These are phyloP conservation scores for Saturnispora besseyi DNA, from an alignment of 805 yeast species.

Conservation along the genomic window DNA sequence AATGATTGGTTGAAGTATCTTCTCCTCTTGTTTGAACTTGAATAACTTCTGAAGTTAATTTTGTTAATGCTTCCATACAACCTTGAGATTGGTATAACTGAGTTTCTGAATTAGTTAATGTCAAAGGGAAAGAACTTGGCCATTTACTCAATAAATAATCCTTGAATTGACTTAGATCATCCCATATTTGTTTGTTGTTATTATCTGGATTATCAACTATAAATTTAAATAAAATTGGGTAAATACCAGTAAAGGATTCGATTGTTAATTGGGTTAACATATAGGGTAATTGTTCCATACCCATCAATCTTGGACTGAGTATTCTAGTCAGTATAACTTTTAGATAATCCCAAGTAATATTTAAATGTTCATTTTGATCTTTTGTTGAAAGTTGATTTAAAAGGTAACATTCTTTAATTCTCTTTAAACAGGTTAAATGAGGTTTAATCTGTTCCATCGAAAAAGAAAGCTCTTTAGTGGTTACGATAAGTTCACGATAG, in stretches of 20 bases:
- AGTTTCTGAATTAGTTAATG: conserved; percentile 39
- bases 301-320: conserved; percentile 31
- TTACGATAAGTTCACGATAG: neutral
- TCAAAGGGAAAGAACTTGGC: conserved; percentile 47
- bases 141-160: conserved; percentile 50
- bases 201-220: neutral
- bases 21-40: conserved; percentile 35
- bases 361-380: neutral
- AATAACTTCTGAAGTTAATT: conserved; percentile 56
- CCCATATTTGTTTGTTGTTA: neutral
- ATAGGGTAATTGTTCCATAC: neutral
- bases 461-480: neutral
- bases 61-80: conserved; percentile 58
- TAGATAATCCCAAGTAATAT: neutral
- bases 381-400: neutral
- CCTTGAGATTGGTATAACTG: conserved; percentile 45
- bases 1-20: neutral
- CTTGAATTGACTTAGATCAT: conserved; percentile 36
- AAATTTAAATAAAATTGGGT: neutral
- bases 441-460: neutral
- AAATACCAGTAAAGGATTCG: conserved; percentile 2
- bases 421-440: neutral
- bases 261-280: conserved; percentile 1
- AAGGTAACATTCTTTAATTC: neutral
- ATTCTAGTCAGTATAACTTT: conserved; percentile 27